phyloP scores from a whole-genome alignment of 1,139 yeast species.

The Taphrina communis region DNA sequence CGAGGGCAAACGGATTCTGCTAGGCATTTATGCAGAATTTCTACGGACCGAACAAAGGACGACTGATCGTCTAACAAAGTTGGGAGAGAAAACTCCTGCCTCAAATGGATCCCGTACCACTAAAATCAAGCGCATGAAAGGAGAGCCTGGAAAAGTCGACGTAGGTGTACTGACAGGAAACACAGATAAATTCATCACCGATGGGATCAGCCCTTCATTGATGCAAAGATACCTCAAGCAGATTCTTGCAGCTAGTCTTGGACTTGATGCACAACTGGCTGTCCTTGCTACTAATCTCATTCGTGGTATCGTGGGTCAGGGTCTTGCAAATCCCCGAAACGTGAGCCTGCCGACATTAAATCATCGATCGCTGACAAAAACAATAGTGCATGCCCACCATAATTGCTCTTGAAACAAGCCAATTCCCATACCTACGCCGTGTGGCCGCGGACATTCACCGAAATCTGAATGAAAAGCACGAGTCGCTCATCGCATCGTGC shows the following conservation, averaged over 20 bases:
- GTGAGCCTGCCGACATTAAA: slow-evolving; percentile 18
- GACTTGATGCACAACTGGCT: slow-evolving; percentile 58
- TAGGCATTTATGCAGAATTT: slow-evolving; percentile 20
- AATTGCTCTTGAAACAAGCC: slow-evolving; percentile 70
- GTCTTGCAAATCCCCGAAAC: slow-evolving; percentile 73
- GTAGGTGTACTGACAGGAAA: slow-evolving; percentile 25
- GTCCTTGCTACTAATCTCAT: slow-evolving; percentile 61
- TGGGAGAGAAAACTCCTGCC: background rate
- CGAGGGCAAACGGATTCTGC: slow-evolving; percentile 20
- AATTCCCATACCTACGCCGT: slow-evolving; percentile 55
- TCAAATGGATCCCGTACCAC: slow-evolving; percentile 1
- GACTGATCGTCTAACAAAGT: slow-evolving; percentile 15
- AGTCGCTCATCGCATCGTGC: slow-evolving; percentile 69
- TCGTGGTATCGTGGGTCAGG: slow-evolving; percentile 63
- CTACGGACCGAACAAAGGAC: slow-evolving; percentile 15
- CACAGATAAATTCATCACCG: slow-evolving; percentile 32
- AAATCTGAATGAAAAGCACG: slow-evolving; percentile 67
- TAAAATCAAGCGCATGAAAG: slow-evolving; percentile 8
- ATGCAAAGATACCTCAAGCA: slow-evolving; percentile 65
- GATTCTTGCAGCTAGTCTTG: slow-evolving; percentile 60
- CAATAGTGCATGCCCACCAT: slow-evolving; percentile 64
- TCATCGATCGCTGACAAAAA: background rate
- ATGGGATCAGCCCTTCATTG: slow-evolving; percentile 57
- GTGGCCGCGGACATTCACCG: slow-evolving; percentile 62
- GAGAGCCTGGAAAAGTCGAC: slow-evolving; percentile 17